A percentile compares a stretch with the other conserved stretches of the same genome.
phyloP scores from a whole-genome alignment of 1,139 yeast species.

The Saccharomyces hybrid region DNA sequence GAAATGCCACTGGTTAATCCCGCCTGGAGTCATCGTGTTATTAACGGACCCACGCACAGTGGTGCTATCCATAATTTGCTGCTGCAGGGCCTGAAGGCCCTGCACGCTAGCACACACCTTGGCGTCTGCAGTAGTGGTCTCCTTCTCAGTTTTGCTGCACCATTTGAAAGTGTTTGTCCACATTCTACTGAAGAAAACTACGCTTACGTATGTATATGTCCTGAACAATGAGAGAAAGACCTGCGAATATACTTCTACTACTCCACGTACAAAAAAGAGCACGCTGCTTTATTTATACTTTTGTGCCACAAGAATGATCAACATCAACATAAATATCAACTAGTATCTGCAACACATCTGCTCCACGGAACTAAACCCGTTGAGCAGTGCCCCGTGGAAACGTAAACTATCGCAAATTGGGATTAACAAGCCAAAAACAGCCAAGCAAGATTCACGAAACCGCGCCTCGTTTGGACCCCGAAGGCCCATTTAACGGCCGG shows the following conservation, averaged over 20 bases:
- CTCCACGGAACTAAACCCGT: not conserved
- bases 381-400: not conserved
- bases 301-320: not conserved
- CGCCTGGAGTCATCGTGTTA: constrained; percentile 13
- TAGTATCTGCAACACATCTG: not conserved
- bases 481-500: constrained; percentile 1
- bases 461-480: not conserved
- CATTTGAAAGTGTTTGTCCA: constrained; percentile 2
- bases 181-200: not conserved
- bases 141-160: constrained; percentile 3
- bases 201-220: not conserved
- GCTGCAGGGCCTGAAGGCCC: constrained; percentile 12
- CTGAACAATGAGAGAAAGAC: not conserved
- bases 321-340: not conserved
- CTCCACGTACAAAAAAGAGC: not conserved
- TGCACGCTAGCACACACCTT: constrained; percentile 5
- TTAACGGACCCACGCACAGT: constrained; percentile 4
- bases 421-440: not conserved
- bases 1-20: constrained; percentile 27
- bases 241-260: not conserved
- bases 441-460: not conserved
- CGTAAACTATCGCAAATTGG: not conserved
- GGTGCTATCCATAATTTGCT: constrained; percentile 12
- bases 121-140: constrained; percentile 1
- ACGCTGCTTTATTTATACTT: not conserved